Evolutionary conservation across 1,139 yeast genomes (phyloP), one percentile per base, ranked within the genome.

Genomic region (Geotrichum aggregatum): DNA sequence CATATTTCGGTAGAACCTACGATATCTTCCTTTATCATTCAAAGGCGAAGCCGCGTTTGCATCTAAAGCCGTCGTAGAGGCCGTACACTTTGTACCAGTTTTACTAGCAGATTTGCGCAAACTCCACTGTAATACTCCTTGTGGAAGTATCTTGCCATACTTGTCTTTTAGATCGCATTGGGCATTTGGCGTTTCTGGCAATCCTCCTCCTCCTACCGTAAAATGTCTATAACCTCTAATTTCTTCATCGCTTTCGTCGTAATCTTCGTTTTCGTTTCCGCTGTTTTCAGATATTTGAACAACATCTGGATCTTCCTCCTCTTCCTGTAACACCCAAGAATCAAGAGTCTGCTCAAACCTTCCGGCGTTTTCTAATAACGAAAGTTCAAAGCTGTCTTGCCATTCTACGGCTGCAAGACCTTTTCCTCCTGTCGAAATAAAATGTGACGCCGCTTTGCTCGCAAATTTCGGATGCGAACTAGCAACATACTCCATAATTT

Each of bases 71-170:
- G n/a, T n/a, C n/a, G n/a, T n/a, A n/a, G n/a, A n/a, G n/a, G n/a
- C n/a, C n/a, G n/a, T n/a, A n/a, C n/a, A n/a, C n/a, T n/a, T n/a
- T n/a, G 5, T 5, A 24, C 28, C 28, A 34, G 2, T 56, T 33
- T 58, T 39, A 22, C 42, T 22, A 10, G 30, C 30, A 4, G 42
- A 39, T 13, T 16, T 19, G 30, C 44, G 44, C 35, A 28, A n/a
- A n/a, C 44, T 41, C 44, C 44, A 41, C 19, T 41, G 21, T 3
- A 41, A 11, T n/a, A 41, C 28, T 5, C 44, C 44, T 7, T 41
- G 22, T n/a, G 44, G 44, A 3, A 41, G 34, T n/a, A 28, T 41
- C 21, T 26, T 41, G 24, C 22, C 18, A 21, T 41, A 41, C 14
- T 41, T 41, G 22, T 19, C 19, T 6, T 28, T 19, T 13, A 41